Evolutionary conservation across 495 filamentous ascomycete species (phyloP), one percentile per base, ranked within the genome.

Genomic region (Aspergillus egyptiacus): DNA sequence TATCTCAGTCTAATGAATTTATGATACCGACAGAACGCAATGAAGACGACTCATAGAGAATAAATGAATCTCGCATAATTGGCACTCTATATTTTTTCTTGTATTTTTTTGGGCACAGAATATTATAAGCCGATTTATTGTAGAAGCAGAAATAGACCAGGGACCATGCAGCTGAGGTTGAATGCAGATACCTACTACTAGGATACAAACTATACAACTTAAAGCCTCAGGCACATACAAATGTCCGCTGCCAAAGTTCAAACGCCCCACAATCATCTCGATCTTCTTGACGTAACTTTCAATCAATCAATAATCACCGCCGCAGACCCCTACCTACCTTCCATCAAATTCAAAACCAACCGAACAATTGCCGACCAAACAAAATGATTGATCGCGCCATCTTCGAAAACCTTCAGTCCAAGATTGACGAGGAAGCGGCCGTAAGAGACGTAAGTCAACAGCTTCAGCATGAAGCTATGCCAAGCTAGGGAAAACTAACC

Each of bases 321-420:
- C 44, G 30, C 40, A 37, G 34, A 40, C 38, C 47, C 31, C 24
- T 45, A 49, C 39, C 52, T 27, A 38, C 34, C 50, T 39, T 46
- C 18, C 40, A 27, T 22, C 38, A 34, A 17, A 7, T 13, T 30
- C 32, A 33, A 28, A 39, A 24, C 25, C 30, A 6, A 10, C 28
- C 3, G 42, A 46, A 39, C 35, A 41, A 23, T 25, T 33, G 15
- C 15, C 48, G 19, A 51, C 23, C 53, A 24, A 4, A 27, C 55
- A 69, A 61, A 51, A 74, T 74, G 71, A 84, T 96, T 38, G 83
- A 94, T 66, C 83, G 86, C 36, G 76, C 71, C 23, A 90, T 97
- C 58, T 96, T 97, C 65, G 83, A 89, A 53, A 75, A 84, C 59
- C 83, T 98, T 47, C 91, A 96, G 65, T 69, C 79, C 35, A 90